Evolutionary conservation across 2,329 filamentous ascomycete genomes (phyloP), one percentile per base, ranked within the genome.

Genomic region (Triangularia setosa): DNA sequence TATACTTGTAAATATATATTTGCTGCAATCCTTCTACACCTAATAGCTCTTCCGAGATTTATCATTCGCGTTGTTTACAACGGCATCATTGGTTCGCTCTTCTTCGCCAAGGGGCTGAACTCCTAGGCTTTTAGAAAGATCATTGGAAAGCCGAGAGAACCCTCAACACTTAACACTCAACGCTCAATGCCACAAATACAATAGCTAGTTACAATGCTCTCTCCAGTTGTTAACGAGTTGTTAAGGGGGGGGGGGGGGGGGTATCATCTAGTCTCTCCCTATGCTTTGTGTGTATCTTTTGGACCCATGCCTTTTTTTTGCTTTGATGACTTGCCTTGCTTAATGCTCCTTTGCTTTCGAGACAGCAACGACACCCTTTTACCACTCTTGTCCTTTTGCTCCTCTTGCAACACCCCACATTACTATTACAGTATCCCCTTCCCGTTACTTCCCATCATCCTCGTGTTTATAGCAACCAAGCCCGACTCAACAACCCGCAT

Each of bases 401-500:
- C 52, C n/a, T 23, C 9, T n/a, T 28, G 6, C 35, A 40, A 16
- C 52, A 12, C 52, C 23, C 12, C 21, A 4, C 52, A 24, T 55
- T 55, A 55, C 23, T 55, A 55, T 28, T 55, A 55, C 48, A 55
- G 25, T 52, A 21, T 48, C 18, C 1, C 16, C 52, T 23, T 27
- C 6, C 24, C 16, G 23, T 25, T 27, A 14, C 52, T 9, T 25
- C 25, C 25, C 16, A 16, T 27, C 3, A 5, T 24, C 48, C 18
- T 18, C 52, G n/a, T n/a, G n/a, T n/a, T n/a, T n/a, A n/a, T n/a
- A n/a, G n/a, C n/a, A n/a, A 48, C 40, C n/a, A 4, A 27, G 11
- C 23, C 18, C 7, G 14, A 16, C 25, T 16, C 23, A 27, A 27
- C 23, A 44, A 33, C n/a, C n/a, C n/a, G n/a, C n/a, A n/a, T 79